Base-by-base conservation (phyloP, 139 green algal genomes). In the Coelastrella sp. region DNA sequence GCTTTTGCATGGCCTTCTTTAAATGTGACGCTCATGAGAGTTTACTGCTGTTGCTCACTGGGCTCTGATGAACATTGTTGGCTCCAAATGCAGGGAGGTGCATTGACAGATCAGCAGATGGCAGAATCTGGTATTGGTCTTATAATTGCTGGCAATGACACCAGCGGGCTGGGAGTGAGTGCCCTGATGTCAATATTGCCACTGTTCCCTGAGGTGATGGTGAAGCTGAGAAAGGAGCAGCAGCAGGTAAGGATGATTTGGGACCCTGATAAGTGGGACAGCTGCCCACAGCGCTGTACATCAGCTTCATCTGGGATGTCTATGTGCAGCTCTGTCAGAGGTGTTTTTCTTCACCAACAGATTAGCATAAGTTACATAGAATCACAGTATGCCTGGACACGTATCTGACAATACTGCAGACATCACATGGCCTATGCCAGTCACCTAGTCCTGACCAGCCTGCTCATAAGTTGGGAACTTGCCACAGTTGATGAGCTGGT, bases 111-210 rank as follows among this genome's bases (percentile, higher is more conserved):
- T 6, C 10, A 80, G 35, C 68, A 88, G 49, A 57, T 88, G 35
- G 84, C 84, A 10, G 84, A 80, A 4, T 22, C 49, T 0, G 84
- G 66, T 58, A 88, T 88, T 8, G 84, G 84, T 20, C 84, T 88
- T 4, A 80, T 88, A 20, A 88, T 88, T 14, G 84, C 84, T 63
- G 84, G 84, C 35, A 88, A 88, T 80, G 84, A 88, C 84, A 88
- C 84, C 49, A 88, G 84, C 27, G 84, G 84, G 49, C 84, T 88
- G 8, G 84, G 84, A 10, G 61, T 88, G 27, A 88, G 11, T n/a
- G 84, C 68, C 0, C 49, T 88, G 58, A 73, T 88, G 84, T 73
- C 68, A 24, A n/a, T 88, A 22, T 68, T 88, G 84, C 84, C 84
- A 17, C 68, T 72, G 35, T 80, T 88, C 49, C 84, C 84, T 7